These are phyloP conservation scores for Plasmodium blacklocki DNA, from an alignment of 169 alveolate species.

Conservation along the genomic window DNA sequence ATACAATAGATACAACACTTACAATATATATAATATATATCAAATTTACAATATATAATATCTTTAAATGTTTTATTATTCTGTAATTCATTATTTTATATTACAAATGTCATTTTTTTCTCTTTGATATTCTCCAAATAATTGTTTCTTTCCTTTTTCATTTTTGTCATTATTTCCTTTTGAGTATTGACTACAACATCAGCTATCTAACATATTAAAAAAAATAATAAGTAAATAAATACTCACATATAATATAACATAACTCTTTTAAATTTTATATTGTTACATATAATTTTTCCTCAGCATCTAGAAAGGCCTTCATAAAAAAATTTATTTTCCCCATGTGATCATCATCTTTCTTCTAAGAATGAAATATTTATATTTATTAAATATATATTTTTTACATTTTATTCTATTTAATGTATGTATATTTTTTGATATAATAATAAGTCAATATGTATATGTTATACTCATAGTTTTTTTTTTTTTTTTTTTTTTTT, in stretches of 20 bases:
- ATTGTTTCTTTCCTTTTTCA: slow-evolving; percentile 41
- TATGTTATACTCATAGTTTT: neutral
- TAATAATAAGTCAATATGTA: too few relatives aligned
- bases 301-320: slow-evolving; percentile 68
- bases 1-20: neutral
- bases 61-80: too few relatives aligned
- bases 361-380: slow-evolving; percentile 7
- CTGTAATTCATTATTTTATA: neutral
- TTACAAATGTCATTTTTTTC: slow-evolving; percentile 38
- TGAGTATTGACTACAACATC: slow-evolving; percentile 57
- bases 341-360: slow-evolving; percentile 19
- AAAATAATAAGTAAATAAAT: neutral
- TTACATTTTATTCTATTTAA: neutral
- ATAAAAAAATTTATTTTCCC: slow-evolving; percentile 42
- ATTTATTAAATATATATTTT: neutral
- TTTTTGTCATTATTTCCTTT: slow-evolving; percentile 45
- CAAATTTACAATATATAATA: neutral
- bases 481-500: neutral
- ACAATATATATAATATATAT: neutral
- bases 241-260: neutral
- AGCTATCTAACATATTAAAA: slow-evolving; percentile 32
- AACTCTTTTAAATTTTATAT: neutral
- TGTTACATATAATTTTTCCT: slow-evolving; percentile 61
- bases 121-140: slow-evolving; percentile 43
- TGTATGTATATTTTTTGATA: neutral